Evolutionary conservation across 2,329 filamentous ascomycete genomes (phyloP).

Genomic region (Colletotrichum filicis): DNA sequence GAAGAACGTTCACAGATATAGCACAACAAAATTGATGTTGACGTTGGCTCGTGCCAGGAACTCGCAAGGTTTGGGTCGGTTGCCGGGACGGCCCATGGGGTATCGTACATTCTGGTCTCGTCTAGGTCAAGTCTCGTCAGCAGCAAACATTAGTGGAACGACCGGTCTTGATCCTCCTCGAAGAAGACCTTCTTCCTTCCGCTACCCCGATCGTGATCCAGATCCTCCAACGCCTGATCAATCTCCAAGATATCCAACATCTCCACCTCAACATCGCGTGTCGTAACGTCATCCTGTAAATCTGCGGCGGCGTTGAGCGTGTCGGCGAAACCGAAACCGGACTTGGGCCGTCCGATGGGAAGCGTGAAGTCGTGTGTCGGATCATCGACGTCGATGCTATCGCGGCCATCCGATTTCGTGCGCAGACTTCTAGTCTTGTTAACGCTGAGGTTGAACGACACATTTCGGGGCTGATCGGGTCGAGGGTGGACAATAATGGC

Average conservation of each 20-base stretch:
- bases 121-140: slow-evolving; percentile 31
- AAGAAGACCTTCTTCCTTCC: slow-evolving; percentile 65
- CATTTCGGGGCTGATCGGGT: slow-evolving; percentile 47
- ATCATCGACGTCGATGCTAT: slow-evolving; percentile 28
- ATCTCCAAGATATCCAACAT: slow-evolving; percentile 75
- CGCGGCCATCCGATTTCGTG: slow-evolving; percentile 13
- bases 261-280: slow-evolving; percentile 67
- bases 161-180: slow-evolving; percentile 46
- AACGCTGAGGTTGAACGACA: slow-evolving; percentile 63
- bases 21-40: slow-evolving; percentile 24
- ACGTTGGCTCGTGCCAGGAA: slow-evolving; percentile 13
- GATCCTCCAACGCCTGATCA: slow-evolving; percentile 66
- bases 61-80: not conserved
- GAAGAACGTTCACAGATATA: not conserved
- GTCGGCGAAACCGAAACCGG: slow-evolving; percentile 62
- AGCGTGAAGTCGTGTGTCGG: slow-evolving; percentile 38
- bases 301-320: slow-evolving; percentile 65
- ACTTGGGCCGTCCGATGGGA: slow-evolving; percentile 43
- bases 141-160: slow-evolving; percentile 24
- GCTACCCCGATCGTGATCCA: slow-evolving; percentile 61
- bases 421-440: slow-evolving; percentile 43
- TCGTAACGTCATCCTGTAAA: slow-evolving; percentile 57
- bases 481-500: slow-evolving; percentile 68
- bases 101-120: slow-evolving; percentile 50
- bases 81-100: slow-evolving; percentile 39